phyloP scores from a whole-genome alignment of 2,329 filamentous ascomycete genomes.

The Epichloe gansuensis region DNA sequence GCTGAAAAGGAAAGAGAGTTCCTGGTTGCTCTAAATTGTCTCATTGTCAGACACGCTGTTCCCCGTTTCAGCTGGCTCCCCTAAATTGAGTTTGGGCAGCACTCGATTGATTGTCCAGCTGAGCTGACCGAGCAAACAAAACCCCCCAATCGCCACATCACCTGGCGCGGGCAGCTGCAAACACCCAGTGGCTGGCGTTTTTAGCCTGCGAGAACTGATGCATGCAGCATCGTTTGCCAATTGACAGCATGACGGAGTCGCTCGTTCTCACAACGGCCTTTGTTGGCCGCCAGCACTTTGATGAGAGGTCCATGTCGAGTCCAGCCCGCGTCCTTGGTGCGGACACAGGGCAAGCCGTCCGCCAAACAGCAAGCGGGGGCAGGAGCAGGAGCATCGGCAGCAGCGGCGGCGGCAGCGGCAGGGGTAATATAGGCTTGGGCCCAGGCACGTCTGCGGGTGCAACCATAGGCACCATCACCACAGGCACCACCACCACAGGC shows the following conservation, averaged over 20 bases:
- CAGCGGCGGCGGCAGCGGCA: too few relatives aligned
- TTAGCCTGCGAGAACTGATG: not conserved
- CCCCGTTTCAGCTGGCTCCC: not conserved
- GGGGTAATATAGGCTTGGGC: not conserved
- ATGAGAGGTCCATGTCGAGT: not conserved
- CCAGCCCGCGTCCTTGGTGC: not conserved
- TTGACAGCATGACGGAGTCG: constrained; percentile 14
- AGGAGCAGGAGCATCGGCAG: not conserved
- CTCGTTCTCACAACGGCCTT: constrained; percentile 15
- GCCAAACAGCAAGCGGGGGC: too few relatives aligned
- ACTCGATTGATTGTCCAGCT: not conserved
- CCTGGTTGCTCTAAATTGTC: not conserved
- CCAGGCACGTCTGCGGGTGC: not conserved
- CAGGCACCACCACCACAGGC: constrained; percentile 1
- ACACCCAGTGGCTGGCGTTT: not conserved
- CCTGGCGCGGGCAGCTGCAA: not conserved
- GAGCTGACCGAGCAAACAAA: not conserved
- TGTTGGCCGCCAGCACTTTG: not conserved
- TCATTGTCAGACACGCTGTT: not conserved
- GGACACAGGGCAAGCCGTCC: not conserved
- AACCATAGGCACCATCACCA: not conserved
- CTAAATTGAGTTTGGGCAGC: not conserved
- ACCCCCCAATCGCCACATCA: not conserved
- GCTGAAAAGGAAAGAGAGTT: not conserved
- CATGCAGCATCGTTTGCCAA: constrained; percentile 5